Percentiles rank a stretch among this genome's conserved stretches.
phyloP scores from a whole-genome alignment of 1,139 yeast genomes.

The Candida buenavistaensis region DNA sequence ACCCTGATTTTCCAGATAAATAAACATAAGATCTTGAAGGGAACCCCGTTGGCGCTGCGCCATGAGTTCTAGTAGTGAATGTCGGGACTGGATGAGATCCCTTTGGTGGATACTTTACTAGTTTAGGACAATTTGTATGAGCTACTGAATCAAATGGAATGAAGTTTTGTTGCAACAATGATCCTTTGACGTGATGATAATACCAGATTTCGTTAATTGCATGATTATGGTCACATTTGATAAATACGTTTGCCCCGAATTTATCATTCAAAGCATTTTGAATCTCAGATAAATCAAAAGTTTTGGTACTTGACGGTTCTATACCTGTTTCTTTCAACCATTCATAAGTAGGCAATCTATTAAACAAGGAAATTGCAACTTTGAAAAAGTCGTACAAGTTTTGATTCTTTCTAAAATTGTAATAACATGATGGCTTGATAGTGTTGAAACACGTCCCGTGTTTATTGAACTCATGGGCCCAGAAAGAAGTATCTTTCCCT shows the following conservation, averaged over 20 bases:
- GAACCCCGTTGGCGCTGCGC: constrained; percentile 24
- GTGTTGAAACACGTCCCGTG: constrained; percentile 94
- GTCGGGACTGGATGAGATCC: constrained; percentile 21
- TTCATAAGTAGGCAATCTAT: constrained; percentile 66
- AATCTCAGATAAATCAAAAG: constrained; percentile 67
- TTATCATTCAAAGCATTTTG: constrained; percentile 59
- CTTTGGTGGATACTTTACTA: constrained; percentile 77
- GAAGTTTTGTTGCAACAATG: constrained; percentile 66
- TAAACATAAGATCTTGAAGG: constrained; percentile 44
- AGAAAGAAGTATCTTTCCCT: constrained; percentile 70
- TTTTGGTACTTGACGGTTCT: constrained; percentile 57
- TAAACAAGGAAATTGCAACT: constrained; percentile 63
- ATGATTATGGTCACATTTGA: constrained; percentile 60
- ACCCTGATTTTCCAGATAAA: constrained; percentile 61
- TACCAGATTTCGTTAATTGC: constrained; percentile 91
- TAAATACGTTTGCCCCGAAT: constrained; percentile 62
- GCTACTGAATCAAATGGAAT: constrained; percentile 61
- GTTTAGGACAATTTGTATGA: constrained; percentile 59
- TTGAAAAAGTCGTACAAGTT: constrained; percentile 80
- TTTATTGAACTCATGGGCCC: constrained; percentile 95
- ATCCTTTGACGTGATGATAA: constrained; percentile 76
- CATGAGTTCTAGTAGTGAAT: constrained; percentile 13
- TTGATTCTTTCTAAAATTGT: constrained; percentile 27
- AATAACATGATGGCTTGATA: constrained; percentile 69
- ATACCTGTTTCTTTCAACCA: constrained; percentile 71